phyloP scores from a whole-genome alignment of 2,329 filamentous ascomycete species.

The Cladobotryum mycophilum region DNA sequence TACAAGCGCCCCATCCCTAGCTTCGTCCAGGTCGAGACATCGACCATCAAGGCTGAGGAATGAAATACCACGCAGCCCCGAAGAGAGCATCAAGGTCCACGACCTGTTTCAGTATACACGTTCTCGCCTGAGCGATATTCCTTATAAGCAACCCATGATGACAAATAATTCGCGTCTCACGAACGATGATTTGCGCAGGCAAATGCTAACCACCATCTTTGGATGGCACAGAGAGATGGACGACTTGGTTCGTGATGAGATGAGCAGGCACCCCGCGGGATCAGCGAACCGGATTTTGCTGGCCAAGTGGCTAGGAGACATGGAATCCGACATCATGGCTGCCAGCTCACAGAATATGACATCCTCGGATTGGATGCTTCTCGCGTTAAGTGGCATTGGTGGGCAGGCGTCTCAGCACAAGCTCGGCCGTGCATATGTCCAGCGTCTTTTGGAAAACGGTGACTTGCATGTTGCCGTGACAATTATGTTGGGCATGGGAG shows the following conservation, averaged over 20 bases:
- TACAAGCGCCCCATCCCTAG: slow-evolving; percentile 36
- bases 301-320: slow-evolving; percentile 86
- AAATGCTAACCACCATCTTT: slow-evolving; percentile 93
- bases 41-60: slow-evolving; percentile 68
- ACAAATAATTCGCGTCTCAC: slow-evolving; percentile 55
- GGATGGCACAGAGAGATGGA: slow-evolving; percentile 87
- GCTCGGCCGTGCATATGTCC: slow-evolving; percentile 83
- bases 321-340: slow-evolving; percentile 73
- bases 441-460: slow-evolving; percentile 79
- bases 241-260: slow-evolving; percentile 76
- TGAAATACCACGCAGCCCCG: slow-evolving; percentile 71
- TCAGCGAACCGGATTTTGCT: slow-evolving; percentile 77
- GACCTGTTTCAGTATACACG: slow-evolving; percentile 86
- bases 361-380: slow-evolving; percentile 92
- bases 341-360: slow-evolving; percentile 82
- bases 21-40: slow-evolving; percentile 41
- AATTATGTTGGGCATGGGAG: slow-evolving; percentile 86
- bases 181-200: slow-evolving; percentile 72
- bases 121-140: slow-evolving; percentile 72
- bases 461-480: slow-evolving; percentile 90
- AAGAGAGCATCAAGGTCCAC: slow-evolving; percentile 60
- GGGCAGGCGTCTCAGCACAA: slow-evolving; percentile 73
- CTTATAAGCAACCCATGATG: slow-evolving; percentile 64
- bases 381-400: slow-evolving; percentile 85
- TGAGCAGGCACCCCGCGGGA: slow-evolving; percentile 64